Evolutionary conservation across 352 stramenopile genomes (phyloP).

Genomic region (Globisporangium canariense): DNA sequence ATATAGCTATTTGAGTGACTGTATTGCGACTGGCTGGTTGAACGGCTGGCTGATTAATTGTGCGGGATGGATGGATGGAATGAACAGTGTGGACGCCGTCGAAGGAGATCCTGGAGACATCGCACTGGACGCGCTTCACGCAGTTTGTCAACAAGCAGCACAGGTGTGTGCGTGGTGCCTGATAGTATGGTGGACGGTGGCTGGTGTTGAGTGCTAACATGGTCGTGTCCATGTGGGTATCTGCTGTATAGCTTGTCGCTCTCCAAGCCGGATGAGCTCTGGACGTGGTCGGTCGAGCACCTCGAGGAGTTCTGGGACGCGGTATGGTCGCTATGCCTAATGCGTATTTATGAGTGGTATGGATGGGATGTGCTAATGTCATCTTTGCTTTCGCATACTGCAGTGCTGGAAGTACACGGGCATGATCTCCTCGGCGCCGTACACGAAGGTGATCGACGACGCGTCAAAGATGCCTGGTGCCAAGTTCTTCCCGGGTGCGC

Average conservation of each 20-base stretch:
- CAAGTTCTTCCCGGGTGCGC: constrained; percentile 69
- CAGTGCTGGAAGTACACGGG: constrained; percentile 76
- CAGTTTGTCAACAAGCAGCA: constrained; percentile 52
- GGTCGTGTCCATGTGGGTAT: background rate
- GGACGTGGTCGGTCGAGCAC: constrained; percentile 70
- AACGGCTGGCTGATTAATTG: background rate
- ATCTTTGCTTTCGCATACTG: background rate
- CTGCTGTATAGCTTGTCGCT: constrained; percentile 32
- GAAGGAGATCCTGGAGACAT: constrained; percentile 38
- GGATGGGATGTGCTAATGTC: too few relatives aligned
- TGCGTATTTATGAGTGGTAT: background rate
- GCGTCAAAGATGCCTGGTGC: constrained; percentile 62
- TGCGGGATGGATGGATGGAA: background rate
- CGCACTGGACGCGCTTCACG: constrained; percentile 72
- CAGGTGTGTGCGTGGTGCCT: constrained; percentile 24
- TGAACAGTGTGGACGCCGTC: constrained; percentile 56
- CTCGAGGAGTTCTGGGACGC: constrained; percentile 64
- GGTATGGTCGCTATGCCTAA: constrained; percentile 9
- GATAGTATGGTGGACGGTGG: background rate
- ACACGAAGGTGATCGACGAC: constrained; percentile 54
- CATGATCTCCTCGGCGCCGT: constrained; percentile 52
- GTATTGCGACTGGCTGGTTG: background rate
- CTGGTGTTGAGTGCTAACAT: background rate
- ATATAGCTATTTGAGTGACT: background rate
- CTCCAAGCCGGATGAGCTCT: constrained; percentile 46